Evolutionary conservation across 768 basidiomycete genomes (phyloP), one percentile per base, ranked within the genome.

Genomic region (Rhodotorula sphaerocarpa): DNA sequence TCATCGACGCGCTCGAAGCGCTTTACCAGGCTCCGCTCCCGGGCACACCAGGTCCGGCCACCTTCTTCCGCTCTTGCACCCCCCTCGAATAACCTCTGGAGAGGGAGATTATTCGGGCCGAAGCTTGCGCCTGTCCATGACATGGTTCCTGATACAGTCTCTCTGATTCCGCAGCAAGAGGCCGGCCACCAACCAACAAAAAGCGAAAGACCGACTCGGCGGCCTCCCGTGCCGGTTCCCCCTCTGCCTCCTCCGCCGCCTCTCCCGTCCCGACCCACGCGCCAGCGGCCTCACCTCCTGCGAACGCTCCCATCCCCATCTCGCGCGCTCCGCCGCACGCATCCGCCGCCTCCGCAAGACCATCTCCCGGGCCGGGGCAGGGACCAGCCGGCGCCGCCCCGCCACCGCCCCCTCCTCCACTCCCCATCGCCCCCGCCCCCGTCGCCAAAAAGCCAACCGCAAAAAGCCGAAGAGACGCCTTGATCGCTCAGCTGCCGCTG

Each of bases 401-500:
- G n/a, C n/a, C n/a, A n/a, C n/a, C n/a, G n/a, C n/a, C n/a, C n/a
- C n/a, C n/a, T n/a, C n/a, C n/a, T n/a, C 50, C 50, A 6, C 4
- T 10, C 0, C 59, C 59, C 7, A 55, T 55, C 46, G 51, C 55
- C 2, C 54, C 42, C 7, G 51, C 33, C 63, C 63, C 33, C 60
- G 58, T 63, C 55, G 54, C 50, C 30, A 57, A 72, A 36, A 71
- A 73, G 48, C 39, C 58, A 16, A 70, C 70, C 11, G 51, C 53
- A 16, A 72, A 72, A 57, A 56, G 52, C 9, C 59, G 70, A 21
- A 70, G 69, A 50, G 74, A 76, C n/a, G 41, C 61, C 7, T 59
- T 75, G n/a, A 45, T 28, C 2, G 73, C 73, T 41, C 77, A 78
- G 61, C 62, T 77, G 18, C 77, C 77, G 14, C 66, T 79, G 6